Base-by-base conservation (phyloP, 169 alveolate genomes). In the Plasmodium falciparum region DNA sequence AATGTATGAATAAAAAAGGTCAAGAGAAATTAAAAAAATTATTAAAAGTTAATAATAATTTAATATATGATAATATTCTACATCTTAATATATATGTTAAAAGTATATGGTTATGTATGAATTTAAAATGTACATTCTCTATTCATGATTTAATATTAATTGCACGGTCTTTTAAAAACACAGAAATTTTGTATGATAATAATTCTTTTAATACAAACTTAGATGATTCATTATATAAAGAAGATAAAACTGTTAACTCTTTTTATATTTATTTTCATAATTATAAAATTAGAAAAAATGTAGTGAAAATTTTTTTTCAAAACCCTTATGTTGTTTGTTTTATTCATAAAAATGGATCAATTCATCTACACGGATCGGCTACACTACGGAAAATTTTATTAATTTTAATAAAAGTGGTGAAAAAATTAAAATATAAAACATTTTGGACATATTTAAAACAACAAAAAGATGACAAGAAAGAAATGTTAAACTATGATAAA, bases 381-480 rank as follows among this genome's bases (percentile, higher is more conserved):
- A 70, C 83, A 13, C 20, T 80, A 49, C 67, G 73, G 43, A 66
- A 56, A 54, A 61, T 39, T 17, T 33, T 80, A 61, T 39, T 80
- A 45, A 29, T 80, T 50, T 24, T 80, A 20, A 80, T 80, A n/a
- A 80, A 80, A 61, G 73, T 80, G n/a, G 76, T 80, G 54, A 80
- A 80, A 71, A 80, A 73, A 26, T 39, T 80, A 24, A 80, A 80
- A 80, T 80, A 80, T 80, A 80, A 80, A 47, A 80, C 91, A 2
- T 80, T 80, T 47, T 80, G 91, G 91, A 67, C n/a, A 1, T 80
- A 76, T 49, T 12, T 7, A 61, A 74, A 50, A 29, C 24, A 54
- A 11, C 17, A 63, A 15, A 15, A 45, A 8, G 39, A 39, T 2
- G 9, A n/a, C 13, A 61, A 43, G 29, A 59, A 63, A 45, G 29